Percentiles rank a stretch among this genome's conserved stretches.
These are phyloP conservation scores for Candida sanyaensis DNA, from an alignment of 1,139 yeast species.

Conservation along the genomic window DNA sequence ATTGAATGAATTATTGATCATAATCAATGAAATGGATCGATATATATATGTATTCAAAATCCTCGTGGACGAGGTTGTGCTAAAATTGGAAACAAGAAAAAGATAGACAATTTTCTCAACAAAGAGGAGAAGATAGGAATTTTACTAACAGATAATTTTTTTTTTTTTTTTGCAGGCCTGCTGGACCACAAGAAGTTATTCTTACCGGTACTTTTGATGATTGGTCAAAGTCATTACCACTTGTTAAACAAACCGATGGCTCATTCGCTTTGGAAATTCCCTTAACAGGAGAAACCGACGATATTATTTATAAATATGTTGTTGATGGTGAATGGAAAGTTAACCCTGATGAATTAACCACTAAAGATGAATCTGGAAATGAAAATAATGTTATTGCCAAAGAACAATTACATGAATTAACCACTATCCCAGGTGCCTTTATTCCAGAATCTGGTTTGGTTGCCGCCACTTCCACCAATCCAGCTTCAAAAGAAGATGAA, in stretches of 20 bases:
- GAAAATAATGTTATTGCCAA: conserved; percentile 58
- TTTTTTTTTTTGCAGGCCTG: conserved; percentile 50
- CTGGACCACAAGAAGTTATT: conserved; percentile 70
- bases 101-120: background rate
- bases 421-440: conserved; percentile 30
- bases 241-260: conserved; percentile 62
- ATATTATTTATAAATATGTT: conserved; percentile 64
- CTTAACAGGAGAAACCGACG: conserved; percentile 40
- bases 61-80: too few relatives aligned
- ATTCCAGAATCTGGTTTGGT: conserved; percentile 61
- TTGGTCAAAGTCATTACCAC: conserved; percentile 63
- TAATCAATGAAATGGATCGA: too few relatives aligned
- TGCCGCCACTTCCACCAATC: conserved; percentile 2
- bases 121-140: background rate
- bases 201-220: conserved; percentile 79
- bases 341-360: conserved; percentile 44
- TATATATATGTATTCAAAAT: too few relatives aligned
- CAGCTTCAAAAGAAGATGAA: conserved; percentile 17
- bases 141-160: conserved; percentile 3
- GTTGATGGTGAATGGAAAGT: conserved; percentile 75
- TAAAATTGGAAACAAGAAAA: background rate
- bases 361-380: conserved; percentile 55
- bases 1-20: too few relatives aligned
- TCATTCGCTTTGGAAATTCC: conserved; percentile 62
- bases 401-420: conserved; percentile 36